Base-by-base conservation (phyloP, 1,284 basidiomycete genomes). In the Hymenochaete sp. region DNA sequence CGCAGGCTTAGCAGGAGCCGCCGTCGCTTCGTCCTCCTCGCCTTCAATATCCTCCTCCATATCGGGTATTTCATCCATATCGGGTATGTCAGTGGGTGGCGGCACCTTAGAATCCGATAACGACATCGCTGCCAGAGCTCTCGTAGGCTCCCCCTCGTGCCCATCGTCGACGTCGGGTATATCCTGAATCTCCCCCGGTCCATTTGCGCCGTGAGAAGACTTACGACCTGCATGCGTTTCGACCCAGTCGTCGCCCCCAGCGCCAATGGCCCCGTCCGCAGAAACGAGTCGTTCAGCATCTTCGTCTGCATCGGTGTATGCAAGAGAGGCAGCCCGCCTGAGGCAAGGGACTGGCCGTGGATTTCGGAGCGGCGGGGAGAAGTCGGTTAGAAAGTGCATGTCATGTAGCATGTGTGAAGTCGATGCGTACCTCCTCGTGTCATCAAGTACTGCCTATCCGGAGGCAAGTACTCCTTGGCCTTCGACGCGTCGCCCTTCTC, bases 381-480 rank as follows among this genome's bases (percentile, higher is more conserved):
- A 21, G 42, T 18, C 22, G 25, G n/a, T 35, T n/a, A n/a, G n/a
- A n/a, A n/a, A n/a, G n/a, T 19, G 31, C 9, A 21, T 25, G 33
- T 48, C 36, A 45, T 38, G 33, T 33, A 14, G 42, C 25, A 29
- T 44, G 35, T 16, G 13, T 6, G 32, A 5, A 35, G 32, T 35
- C 32, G 33, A 32, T 9, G 33, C 69, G 42, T 37, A 73, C 73
- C 72, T 53, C 92, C 92, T 28, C 85, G 79, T 37, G 88, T 92
- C 57, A 98, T 79, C 45, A 99, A 80, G 64, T 95, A 99, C 63
- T 99, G 95, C 70, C 96, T 98, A 67, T 95, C 90, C 3, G 73
- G 60, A 0, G 95, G 96, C 14, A 99, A 76, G 65, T 91, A 98
- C 56, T 98, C 93, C 52, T 93, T 76, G 22, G 76, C 71, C 67